Conservation (phyloP, 208 protist species). For the Crithidia brevicula region DNA sequence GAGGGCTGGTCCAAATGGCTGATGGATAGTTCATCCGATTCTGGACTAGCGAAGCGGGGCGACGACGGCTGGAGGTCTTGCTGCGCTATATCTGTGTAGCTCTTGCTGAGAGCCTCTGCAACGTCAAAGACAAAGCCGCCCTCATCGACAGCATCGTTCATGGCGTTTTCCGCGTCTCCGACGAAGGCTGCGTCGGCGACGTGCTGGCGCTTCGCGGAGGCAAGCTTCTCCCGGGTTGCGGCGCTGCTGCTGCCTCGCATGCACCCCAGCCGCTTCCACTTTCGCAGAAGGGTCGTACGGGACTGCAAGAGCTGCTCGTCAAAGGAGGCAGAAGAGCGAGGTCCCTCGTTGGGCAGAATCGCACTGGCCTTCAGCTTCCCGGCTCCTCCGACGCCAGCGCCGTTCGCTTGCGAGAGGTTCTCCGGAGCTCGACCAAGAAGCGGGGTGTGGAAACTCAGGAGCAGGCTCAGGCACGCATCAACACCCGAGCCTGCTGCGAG, state of each 20-base stretch:
- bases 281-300: constrained; percentile 2
- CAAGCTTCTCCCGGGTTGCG: constrained; percentile 12
- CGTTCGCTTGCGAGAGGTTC: background rate
- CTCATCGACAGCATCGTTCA: background rate
- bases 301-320: constrained; percentile 29
- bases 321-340: background rate
- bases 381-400: background rate
- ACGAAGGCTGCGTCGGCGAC: background rate
- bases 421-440: constrained; percentile 15
- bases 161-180: background rate
- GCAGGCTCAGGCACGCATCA: constrained; percentile 20
- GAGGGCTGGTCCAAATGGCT: background rate
- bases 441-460: constrained; percentile 21
- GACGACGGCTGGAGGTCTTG: background rate
- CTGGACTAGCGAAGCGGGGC: background rate
- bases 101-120: constrained; percentile 1
- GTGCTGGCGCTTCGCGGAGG: constrained; percentile 1
- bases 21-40: background rate
- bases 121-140: constrained; percentile 18
- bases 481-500: constrained; percentile 9
- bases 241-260: constrained; percentile 21
- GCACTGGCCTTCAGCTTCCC: background rate
- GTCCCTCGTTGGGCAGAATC: background rate
- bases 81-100: background rate
- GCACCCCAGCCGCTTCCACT: constrained; percentile 31